These are phyloP conservation scores for Amanita jacksonii DNA, from an alignment of 768 basidiomycete genomes.

Conservation along the genomic window DNA sequence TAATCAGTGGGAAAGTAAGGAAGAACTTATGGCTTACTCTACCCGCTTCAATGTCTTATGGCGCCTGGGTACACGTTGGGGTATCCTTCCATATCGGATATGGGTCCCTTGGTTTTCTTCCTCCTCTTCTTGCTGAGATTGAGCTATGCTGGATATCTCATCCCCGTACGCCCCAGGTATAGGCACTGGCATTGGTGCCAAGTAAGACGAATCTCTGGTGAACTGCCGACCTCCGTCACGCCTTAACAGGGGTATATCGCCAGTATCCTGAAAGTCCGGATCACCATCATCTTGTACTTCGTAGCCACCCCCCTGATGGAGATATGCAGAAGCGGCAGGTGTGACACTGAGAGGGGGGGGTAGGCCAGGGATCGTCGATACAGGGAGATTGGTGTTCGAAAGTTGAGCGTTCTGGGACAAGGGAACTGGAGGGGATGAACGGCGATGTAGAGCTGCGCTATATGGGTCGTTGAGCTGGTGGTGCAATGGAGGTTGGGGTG, in stretches of 20 bases:
- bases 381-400: slow-evolving; percentile 8
- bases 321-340: slow-evolving; percentile 1
- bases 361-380: slow-evolving; percentile 9
- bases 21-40: slow-evolving; percentile 48
- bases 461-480: slow-evolving; percentile 5
- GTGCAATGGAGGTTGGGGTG: slow-evolving; percentile 17
- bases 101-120: slow-evolving; percentile 30
- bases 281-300: slow-evolving; percentile 35
- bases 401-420: slow-evolving; percentile 10
- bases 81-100: slow-evolving; percentile 84
- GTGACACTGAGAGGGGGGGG: slow-evolving; percentile 11
- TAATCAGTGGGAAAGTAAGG: neutral
- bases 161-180: slow-evolving; percentile 38
- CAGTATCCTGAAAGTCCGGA: slow-evolving; percentile 37
- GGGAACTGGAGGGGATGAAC: slow-evolving; percentile 13
- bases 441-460: neutral
- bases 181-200: slow-evolving; percentile 16
- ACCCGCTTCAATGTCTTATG: slow-evolving; percentile 94
- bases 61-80: slow-evolving; percentile 79
- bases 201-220: slow-evolving; percentile 13
- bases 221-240: slow-evolving; percentile 23
- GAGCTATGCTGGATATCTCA: slow-evolving; percentile 16
- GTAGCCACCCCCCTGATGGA: slow-evolving; percentile 19
- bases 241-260: slow-evolving; percentile 58
- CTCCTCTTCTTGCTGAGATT: slow-evolving; percentile 10